Percentiles rank a stretch among this genome's conserved stretches.
phyloP scores from a whole-genome alignment of 371 early-diverging fungal species.

The Apophysomyces ossiformis region DNA sequence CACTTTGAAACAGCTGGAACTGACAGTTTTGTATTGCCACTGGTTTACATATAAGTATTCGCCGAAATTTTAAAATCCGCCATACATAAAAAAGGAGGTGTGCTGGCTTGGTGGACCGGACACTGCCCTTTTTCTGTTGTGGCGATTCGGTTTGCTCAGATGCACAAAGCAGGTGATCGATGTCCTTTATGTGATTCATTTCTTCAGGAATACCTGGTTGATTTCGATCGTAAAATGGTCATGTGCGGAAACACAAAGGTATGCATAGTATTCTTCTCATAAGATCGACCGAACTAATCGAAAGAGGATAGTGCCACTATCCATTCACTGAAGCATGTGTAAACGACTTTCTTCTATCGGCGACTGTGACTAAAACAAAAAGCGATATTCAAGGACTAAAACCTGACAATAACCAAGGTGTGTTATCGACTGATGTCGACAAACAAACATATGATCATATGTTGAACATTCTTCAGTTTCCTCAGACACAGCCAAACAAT shows the following conservation, averaged over 20 bases:
- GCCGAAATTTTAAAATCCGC: no score
- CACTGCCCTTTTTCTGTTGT: no score
- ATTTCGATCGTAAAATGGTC: not conserved
- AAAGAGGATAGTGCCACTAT: not conserved
- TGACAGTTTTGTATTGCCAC: no score
- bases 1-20: no score
- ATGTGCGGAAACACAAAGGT: constrained; percentile 3
- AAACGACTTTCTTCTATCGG: not conserved
- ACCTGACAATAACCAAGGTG: constrained; percentile 3
- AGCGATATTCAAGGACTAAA: not conserved
- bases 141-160: no score
- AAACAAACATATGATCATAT: constrained; percentile 1
- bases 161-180: not conserved
- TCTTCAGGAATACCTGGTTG: not conserved
- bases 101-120: no score
- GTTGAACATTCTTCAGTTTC: constrained; percentile 5
- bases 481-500: not conserved
- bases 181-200: not conserved
- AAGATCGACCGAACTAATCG: not conserved
- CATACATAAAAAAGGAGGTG: no score
- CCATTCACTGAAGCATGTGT: constrained; percentile 1
- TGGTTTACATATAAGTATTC: no score
- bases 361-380: not conserved
- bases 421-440: constrained; percentile 2
- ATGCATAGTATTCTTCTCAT: not conserved